Evolutionary conservation across 441 rosid genomes (phyloP), one percentile per base, ranked within the genome.

Genomic region (Hura crepitans): DNA sequence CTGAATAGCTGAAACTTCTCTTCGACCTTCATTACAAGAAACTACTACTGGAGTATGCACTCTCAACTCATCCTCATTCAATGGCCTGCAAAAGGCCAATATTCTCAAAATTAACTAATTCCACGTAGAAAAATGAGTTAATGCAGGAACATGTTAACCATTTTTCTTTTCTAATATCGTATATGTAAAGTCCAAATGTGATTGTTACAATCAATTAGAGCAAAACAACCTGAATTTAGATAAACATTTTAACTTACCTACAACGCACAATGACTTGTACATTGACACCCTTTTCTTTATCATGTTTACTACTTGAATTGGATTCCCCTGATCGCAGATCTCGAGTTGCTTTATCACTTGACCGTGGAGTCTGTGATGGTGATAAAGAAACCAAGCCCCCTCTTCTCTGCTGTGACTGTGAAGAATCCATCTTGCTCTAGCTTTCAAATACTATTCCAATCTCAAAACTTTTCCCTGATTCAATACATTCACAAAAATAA

Each of bases 221-320:
- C 9, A 60, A 58, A 57, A 13, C 25, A 35, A 68, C 45, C 30
- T 37, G 30, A n/a, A 14, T 33, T 9, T 5, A 71, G 27, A 57
- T 14, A 10, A 13, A 7, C 31, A 11, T 7, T 43, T 35, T 72
- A 61, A 63, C 75, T 50, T 68, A 94, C 98, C 99, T 90, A 87
- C 99, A 95, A 69, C 99, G 98, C 79, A 92, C 84, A 37, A 95
- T 86, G 46, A 95, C 99, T 78, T 95, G 99, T 37, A 95, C 93
- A 77, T 90, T 95, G 23, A 95, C 99, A 43, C 98, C 98, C 81
- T 95, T 95, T 15, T 90, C 99, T 76, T 82, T 92, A 59, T 95
- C 99, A 71, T 84, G 84, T 79, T 86, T 92, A 65, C 74, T 81
- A 73, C 70, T 80, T 22, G 87, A 81, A 83, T 82, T 89, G 14